Base-by-base conservation (phyloP, 2,329 filamentous ascomycete species). In the Didymella arachidicola region DNA sequence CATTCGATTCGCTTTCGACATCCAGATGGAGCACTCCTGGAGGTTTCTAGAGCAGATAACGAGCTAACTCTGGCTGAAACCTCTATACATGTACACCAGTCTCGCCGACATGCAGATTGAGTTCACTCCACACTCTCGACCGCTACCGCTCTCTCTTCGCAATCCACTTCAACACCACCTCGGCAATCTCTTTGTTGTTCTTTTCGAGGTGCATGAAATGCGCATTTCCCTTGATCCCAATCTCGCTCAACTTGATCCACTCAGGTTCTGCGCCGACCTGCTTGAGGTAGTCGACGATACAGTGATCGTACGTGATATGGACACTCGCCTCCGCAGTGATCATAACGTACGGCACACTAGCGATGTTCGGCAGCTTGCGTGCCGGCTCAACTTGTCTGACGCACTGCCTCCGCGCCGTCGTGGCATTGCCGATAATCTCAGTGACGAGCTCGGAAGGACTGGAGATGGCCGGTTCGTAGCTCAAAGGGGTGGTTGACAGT, bases 171-270 rank as follows among this genome's bases (percentile, higher is more conserved):
- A 74, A 62, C 1, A 83, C 60, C 11, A 77, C 59, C 3, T 64
- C 65, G 3, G 79, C 80, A 52, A 84, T 73, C 0, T 75, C 64
- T 22, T 77, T 61, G 58, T 79, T 84, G 62, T 86, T 85, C 62
- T 72, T 77, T 72, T 86, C 83, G 29, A 85, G 66, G 45, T 84
- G 83, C 72, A 81, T 77, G 55, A 86, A 77, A 63, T 86, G 84
- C 0, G 83, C 84, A 53, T 87, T 87, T 0, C 85, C 85, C 22
- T 65, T 65, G 1, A 86, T 79, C 0, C 77, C 77, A 1, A 72
- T 53, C 0, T 80, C 69, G 0, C 73, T 77, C 36, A 87, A 71
- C 50, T 77, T 71, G 26, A 83, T 59, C 71, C 79, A 79, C 2
- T 81, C 75, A 0, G 79, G 75, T 0, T 62, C 45, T 0, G 82